Evolutionary conservation across 176 grass and related monocot genomes (phyloP).

Genomic region (Juncus inflexus): DNA sequence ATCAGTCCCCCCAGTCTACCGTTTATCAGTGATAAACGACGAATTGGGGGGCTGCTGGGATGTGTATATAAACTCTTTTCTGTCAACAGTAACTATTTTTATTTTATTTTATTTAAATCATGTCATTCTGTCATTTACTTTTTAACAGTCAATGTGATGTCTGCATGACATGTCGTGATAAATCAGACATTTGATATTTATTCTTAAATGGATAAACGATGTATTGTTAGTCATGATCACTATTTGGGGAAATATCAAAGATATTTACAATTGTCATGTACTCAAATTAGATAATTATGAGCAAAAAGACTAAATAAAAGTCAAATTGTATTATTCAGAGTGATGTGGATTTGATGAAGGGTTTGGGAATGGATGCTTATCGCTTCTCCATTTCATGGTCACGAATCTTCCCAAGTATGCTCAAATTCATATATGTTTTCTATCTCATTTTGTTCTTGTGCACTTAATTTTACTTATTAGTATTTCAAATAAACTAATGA

Average conservation of each 20-base stretch:
- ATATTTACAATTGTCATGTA: background rate
- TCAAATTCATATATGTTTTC: constrained; percentile 20
- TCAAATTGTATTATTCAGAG: constrained; percentile 33
- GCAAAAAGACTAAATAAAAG: constrained; percentile 1
- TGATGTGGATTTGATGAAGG: constrained; percentile 84
- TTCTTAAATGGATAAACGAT: background rate
- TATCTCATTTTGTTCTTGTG: background rate
- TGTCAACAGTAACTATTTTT: no score
- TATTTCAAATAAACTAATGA: no score
- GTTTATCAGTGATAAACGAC: no score
- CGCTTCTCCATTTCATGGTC: constrained; percentile 97
- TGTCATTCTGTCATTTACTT: background rate
- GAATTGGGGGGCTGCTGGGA: no score
- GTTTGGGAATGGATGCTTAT: constrained; percentile 84
- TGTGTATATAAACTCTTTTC: no score
- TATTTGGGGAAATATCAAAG: background rate
- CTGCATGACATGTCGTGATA: no score
- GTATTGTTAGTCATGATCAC: background rate
- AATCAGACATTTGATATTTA: no score
- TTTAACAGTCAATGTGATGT: no score
- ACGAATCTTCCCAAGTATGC: constrained; percentile 91
- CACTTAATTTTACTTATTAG: no score
- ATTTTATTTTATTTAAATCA: no score
- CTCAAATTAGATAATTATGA: constrained; percentile 9
- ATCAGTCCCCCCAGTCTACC: no score